These are phyloP conservation scores for Fusarium sp. DNA, from an alignment of 2,329 filamentous ascomycete genomes.

Conservation along the genomic window DNA sequence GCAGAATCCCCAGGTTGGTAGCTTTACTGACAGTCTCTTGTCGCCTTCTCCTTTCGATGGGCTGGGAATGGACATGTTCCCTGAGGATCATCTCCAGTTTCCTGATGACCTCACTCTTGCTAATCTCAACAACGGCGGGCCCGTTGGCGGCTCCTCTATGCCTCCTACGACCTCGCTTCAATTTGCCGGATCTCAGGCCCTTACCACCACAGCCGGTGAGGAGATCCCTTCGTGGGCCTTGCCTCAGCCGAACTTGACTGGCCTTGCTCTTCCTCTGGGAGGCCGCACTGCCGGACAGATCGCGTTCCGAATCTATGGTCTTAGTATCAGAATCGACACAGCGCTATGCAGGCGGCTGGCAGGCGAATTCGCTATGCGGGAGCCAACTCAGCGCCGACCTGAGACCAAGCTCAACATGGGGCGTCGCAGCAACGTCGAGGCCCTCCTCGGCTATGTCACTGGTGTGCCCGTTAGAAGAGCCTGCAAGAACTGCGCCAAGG, in stretches of 20 bases:
- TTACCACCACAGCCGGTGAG: not conserved
- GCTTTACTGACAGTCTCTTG: not conserved
- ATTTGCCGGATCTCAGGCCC: not conserved
- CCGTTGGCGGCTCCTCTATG: not conserved
- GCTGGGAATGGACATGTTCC: not conserved
- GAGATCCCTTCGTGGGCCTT: not conserved
- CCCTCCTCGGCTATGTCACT: constrained; percentile 68
- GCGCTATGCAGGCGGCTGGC: constrained; percentile 67
- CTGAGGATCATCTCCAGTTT: constrained; percentile 2
- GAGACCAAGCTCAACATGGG: constrained; percentile 67
- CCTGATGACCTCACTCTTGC: not conserved
- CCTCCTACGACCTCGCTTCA: not conserved
- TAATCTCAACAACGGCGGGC: not conserved
- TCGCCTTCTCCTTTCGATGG: not conserved
- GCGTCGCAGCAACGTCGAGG: constrained; percentile 71
- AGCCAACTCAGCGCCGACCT: constrained; percentile 64
- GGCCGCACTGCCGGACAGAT: constrained; percentile 59
- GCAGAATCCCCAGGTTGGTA: not conserved
- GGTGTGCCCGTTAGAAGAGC: constrained; percentile 61
- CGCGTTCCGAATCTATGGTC: constrained; percentile 61
- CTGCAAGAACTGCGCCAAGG: constrained; percentile 71
- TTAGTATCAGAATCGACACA: constrained; percentile 62
- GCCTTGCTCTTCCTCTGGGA: not conserved
- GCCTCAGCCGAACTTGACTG: not conserved
- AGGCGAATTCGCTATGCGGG: constrained; percentile 60